Percentiles rank a stretch among this genome's conserved stretches.
These are phyloP conservation scores for Torulaspora globosa DNA, from an alignment of 1,139 yeast species.

Conservation along the genomic window DNA sequence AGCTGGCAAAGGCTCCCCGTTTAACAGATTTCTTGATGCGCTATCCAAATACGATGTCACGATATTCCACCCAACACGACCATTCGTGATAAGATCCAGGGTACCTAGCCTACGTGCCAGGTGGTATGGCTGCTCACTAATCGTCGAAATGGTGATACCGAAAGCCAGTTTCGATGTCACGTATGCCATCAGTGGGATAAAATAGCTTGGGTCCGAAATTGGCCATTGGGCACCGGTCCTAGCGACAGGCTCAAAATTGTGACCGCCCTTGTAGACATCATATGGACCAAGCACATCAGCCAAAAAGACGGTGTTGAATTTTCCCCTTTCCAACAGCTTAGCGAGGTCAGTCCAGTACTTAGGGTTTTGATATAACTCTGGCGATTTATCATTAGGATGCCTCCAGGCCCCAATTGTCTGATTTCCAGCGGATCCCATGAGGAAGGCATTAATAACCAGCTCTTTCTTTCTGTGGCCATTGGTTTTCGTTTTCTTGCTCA, in stretches of 20 bases:
- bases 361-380: constrained; percentile 38
- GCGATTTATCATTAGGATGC: constrained; percentile 42
- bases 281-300: constrained; percentile 49
- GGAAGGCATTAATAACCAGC: constrained; percentile 20
- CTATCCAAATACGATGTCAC: constrained; percentile 44
- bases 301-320: constrained; percentile 44
- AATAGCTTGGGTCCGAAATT: constrained; percentile 44
- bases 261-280: constrained; percentile 45
- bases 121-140: constrained; percentile 46
- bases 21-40: constrained; percentile 42
- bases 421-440: constrained; percentile 23
- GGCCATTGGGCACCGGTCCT: constrained; percentile 45
- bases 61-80: constrained; percentile 47
- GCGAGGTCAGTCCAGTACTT: constrained; percentile 48
- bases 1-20: constrained; percentile 40
- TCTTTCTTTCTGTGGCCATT: constrained; percentile 13
- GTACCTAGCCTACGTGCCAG: constrained; percentile 45
- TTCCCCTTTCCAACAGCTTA: constrained; percentile 44
- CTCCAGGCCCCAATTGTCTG: constrained; percentile 39
- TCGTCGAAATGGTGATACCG: constrained; percentile 45
- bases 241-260: constrained; percentile 41
- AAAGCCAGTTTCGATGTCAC: constrained; percentile 42
- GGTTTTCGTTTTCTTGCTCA: constrained; percentile 7
- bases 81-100: constrained; percentile 43
- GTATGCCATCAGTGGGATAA: constrained; percentile 43